A percentile compares a stretch with the other conserved stretches of the same genome.
Evolutionary conservation across 2,329 filamentous ascomycete genomes (phyloP).

Genomic region (Mycosphaerella sp.): DNA sequence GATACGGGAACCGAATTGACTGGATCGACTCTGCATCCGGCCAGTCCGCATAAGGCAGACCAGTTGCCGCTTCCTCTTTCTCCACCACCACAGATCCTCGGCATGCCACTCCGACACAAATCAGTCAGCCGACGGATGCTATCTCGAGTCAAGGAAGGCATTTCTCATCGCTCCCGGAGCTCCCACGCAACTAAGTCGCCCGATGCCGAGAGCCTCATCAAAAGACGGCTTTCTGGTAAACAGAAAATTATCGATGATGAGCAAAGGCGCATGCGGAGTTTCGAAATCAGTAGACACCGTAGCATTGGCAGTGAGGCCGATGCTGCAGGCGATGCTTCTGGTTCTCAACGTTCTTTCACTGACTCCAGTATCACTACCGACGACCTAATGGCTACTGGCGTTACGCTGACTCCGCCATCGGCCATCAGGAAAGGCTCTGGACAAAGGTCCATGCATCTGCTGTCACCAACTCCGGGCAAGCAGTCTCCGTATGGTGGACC

Average conservation of each 20-base stretch:
- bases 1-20: constrained; percentile 11
- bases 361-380: constrained; percentile 27
- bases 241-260: constrained; percentile 22
- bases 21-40: constrained; percentile 13
- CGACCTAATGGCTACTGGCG: constrained; percentile 15
- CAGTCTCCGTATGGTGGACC: constrained; percentile 15
- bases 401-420: constrained; percentile 14
- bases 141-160: constrained; percentile 32
- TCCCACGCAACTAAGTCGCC: constrained; percentile 22
- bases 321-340: constrained; percentile 6
- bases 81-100: constrained; percentile 7
- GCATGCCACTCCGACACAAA: constrained; percentile 25
- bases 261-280: constrained; percentile 25
- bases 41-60: neutral
- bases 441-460: constrained; percentile 9
- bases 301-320: constrained; percentile 18
- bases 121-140: constrained; percentile 34
- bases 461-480: constrained; percentile 11
- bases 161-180: constrained; percentile 27
- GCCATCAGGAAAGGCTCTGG: constrained; percentile 1
- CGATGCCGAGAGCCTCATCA: constrained; percentile 27
- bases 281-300: constrained; percentile 27
- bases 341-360: constrained; percentile 23
- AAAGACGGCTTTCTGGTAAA: constrained; percentile 28
- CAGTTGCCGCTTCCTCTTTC: constrained; percentile 2